A percentile compares a stretch with the other conserved stretches of the same genome.
These are phyloP conservation scores for Tricholoma furcatifolium DNA, from an alignment of 768 basidiomycete genomes.

Conservation along the genomic window DNA sequence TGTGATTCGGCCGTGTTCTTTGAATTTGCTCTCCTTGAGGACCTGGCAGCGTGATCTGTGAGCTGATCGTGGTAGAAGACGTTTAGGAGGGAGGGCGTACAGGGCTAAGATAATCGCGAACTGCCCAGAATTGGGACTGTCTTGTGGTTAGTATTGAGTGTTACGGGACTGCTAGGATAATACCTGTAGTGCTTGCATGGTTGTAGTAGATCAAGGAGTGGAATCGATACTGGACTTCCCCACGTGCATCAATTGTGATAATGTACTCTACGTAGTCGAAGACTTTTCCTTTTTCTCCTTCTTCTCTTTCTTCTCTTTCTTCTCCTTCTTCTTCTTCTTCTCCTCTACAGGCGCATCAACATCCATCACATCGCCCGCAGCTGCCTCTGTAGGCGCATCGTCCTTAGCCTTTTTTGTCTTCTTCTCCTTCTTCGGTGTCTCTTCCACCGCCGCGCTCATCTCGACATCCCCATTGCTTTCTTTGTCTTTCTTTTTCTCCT, in stretches of 20 bases:
- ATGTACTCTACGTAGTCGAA: slow-evolving; percentile 23
- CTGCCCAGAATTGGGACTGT: slow-evolving; percentile 27
- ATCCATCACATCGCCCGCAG: slow-evolving; percentile 15
- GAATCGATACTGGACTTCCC: slow-evolving; percentile 29
- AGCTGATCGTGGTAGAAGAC: slow-evolving; percentile 28
- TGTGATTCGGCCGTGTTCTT: slow-evolving; percentile 95
- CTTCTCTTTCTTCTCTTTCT: slow-evolving; percentile 19
- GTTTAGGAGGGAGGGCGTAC: slow-evolving; percentile 34
- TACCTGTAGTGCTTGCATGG: slow-evolving; percentile 45
- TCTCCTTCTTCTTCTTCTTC: slow-evolving; percentile 22
- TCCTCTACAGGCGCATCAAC: slow-evolving; percentile 15
- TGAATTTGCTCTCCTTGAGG: slow-evolving; percentile 97
- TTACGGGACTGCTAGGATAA: not conserved
- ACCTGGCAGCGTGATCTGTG: slow-evolving; percentile 56
- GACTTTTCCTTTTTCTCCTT: slow-evolving; percentile 15
- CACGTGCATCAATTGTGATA: slow-evolving; percentile 35
- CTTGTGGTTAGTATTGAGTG: not conserved
- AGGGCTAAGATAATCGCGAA: slow-evolving; percentile 91
- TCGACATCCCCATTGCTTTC: slow-evolving; percentile 14
- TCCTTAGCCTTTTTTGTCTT: slow-evolving; percentile 18
- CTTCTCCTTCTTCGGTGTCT: slow-evolving; percentile 9
- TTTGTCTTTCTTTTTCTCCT: slow-evolving; percentile 24
- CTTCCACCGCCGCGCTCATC: slow-evolving; percentile 6
- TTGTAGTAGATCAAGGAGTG: slow-evolving; percentile 16
- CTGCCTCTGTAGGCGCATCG: not conserved